These are phyloP conservation scores for Yarrowia deformans DNA, from an alignment of 805 yeast species.

Conservation along the genomic window DNA sequence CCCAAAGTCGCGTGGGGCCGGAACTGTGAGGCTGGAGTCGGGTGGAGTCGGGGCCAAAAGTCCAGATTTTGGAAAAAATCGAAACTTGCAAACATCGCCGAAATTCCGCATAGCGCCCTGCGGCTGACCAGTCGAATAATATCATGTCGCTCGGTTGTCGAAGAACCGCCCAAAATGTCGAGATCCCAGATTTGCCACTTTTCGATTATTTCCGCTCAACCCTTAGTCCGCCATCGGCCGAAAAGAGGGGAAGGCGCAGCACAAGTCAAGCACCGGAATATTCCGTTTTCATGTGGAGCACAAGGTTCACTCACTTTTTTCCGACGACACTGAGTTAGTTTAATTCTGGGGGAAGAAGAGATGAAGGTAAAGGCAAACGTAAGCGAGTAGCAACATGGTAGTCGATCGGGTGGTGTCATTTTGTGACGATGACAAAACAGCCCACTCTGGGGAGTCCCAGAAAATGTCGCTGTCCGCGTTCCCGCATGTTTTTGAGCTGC, in stretches of 20 bases:
- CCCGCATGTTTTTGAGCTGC: no score
- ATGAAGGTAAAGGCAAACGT: background rate
- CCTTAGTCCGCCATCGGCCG: conserved; percentile 37
- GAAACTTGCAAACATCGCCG: background rate
- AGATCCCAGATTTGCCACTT: conserved; percentile 1
- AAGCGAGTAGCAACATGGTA: conserved; percentile 14
- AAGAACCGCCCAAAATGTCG: background rate
- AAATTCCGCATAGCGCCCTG: background rate
- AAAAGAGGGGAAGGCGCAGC: conserved; percentile 34
- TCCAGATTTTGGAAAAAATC: conserved; percentile 6
- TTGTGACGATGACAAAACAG: no score
- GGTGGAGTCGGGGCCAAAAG: conserved; percentile 17
- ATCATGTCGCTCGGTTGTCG: background rate
- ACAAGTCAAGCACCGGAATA: conserved; percentile 25
- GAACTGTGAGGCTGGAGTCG: conserved; percentile 33
- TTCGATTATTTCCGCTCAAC: conserved; percentile 17
- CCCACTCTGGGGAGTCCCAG: no score
- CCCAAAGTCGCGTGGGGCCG: conserved; percentile 37
- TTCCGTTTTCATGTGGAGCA: conserved; percentile 39
- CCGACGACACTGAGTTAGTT: conserved; percentile 52
- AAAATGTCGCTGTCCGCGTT: no score
- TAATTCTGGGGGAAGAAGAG: conserved; percentile 9
- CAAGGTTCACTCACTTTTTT: conserved; percentile 50
- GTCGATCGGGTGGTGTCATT: conserved; percentile 13
- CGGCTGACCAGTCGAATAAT: background rate